A percentile compares a stretch with the other conserved stretches of the same genome.
Conservation (phyloP, 345 rosid species). For the Cardamine resedifolia region DNA sequence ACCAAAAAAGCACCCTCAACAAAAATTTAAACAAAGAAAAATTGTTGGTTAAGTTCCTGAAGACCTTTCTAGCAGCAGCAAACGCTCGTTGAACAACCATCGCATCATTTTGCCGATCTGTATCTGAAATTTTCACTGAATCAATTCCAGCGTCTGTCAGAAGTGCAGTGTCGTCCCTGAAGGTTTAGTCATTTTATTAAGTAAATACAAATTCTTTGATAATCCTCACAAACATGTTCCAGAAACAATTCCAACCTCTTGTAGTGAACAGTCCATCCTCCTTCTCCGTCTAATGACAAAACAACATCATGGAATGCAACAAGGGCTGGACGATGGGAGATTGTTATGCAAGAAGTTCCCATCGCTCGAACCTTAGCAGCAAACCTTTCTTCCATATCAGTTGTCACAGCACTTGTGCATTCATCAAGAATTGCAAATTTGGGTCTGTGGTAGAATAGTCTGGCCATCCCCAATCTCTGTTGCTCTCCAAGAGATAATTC, state of each 20-base stretch:
- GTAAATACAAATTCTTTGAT: constrained; percentile 7
- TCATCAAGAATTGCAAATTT: constrained; percentile 99
- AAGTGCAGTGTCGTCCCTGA: constrained; percentile 66
- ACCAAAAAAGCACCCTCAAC: constrained; percentile 6
- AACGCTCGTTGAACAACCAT: constrained; percentile 89
- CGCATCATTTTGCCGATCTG: constrained; percentile 79
- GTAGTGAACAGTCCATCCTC: constrained; percentile 82
- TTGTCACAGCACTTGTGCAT: constrained; percentile 99
- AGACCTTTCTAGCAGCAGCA: constrained; percentile 66
- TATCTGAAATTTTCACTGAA: constrained; percentile 47
- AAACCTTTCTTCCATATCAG: constrained; percentile 98
- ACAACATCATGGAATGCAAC: constrained; percentile 98
- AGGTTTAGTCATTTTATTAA: constrained; percentile 28
- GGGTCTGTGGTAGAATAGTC: constrained; percentile 95
- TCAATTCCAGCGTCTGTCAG: constrained; percentile 49
- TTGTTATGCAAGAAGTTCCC: constrained; percentile 99
- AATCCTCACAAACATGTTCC: constrained; percentile 18
- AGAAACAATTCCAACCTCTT: constrained; percentile 58
- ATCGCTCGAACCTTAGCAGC: constrained; percentile 94
- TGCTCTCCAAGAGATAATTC: constrained; percentile 98
- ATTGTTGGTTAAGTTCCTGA: background rate
- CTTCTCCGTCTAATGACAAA: constrained; percentile 96
- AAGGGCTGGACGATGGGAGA: constrained; percentile 96
- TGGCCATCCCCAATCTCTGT: constrained; percentile 98
- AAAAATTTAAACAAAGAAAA: constrained; percentile 10